Percentiles rank a stretch among this genome's conserved stretches.
Conservation (phyloP, 108 stramenopile genomes). For the Cyclotella atomus region DNA sequence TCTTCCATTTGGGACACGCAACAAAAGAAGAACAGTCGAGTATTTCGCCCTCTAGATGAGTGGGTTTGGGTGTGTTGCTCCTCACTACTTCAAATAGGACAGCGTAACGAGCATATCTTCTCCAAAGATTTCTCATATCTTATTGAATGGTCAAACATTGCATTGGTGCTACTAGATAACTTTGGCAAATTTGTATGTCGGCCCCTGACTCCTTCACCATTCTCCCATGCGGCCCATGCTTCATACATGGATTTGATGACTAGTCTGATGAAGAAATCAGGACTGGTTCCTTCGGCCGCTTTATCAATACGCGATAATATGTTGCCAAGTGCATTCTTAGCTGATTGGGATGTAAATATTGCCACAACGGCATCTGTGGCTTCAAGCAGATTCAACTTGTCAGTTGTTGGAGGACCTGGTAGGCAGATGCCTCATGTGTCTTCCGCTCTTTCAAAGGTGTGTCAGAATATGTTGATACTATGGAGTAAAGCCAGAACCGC, state of each 20-base stretch:
- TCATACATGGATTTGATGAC: conserved; percentile 39
- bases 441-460: conserved; percentile 37
- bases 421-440: conserved; percentile 38
- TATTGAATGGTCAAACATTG: conserved; percentile 43
- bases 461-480: conserved; percentile 23
- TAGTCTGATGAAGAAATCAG: conserved; percentile 26
- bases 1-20: conserved; percentile 27
- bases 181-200: conserved; percentile 34
- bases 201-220: conserved; percentile 26
- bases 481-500: conserved; percentile 34
- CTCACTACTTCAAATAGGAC: conserved; percentile 21
- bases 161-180: conserved; percentile 41
- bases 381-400: not conserved
- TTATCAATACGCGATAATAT: conserved; percentile 48
- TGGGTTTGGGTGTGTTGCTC: conserved; percentile 49
- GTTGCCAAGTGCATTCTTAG: conserved; percentile 10
- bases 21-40: conserved; percentile 13
- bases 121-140: conserved; percentile 32
- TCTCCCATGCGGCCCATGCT: conserved; percentile 28
- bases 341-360: conserved; percentile 5
- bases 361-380: not conserved
- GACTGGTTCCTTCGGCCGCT: conserved; percentile 28
- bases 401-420: conserved; percentile 44
- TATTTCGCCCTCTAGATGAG: conserved; percentile 31
- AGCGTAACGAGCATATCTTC: conserved; percentile 10